Evolutionary conservation across 1,139 yeast species (phyloP), one percentile per base, ranked within the genome.

Genomic region (Magnusiomyces tetraspermus): DNA sequence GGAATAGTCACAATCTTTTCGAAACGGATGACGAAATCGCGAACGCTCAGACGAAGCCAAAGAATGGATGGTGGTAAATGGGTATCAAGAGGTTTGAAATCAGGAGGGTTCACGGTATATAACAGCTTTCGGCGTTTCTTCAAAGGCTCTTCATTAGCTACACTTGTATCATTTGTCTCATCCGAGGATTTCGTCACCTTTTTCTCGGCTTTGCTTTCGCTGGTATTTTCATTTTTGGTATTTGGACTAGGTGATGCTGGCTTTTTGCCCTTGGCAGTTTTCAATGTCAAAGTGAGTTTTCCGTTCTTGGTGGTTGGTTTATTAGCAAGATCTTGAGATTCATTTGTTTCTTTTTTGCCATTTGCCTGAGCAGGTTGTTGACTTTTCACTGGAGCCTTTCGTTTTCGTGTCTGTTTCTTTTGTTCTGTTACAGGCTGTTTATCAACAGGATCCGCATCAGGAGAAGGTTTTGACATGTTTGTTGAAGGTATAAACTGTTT

Each of bases 1-100:
- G 72, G 69, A 41, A 69, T 57, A 24, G 67, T 60, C 50, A 69
- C 67, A 31, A 67, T 61, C 52, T 63, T 62, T 54, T 70, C 72
- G 54, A 69, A 64, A 30, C 67, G 55, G 24, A 64, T 53, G 21
- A 61, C 54, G 53, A 63, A 63, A 51, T 64, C 68, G 2, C 68
- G 60, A 19, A 64, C 50, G 17, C 60, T 55, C 8, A 64, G 57
- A 44, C 60, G 56, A 13, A 53, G 55, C 67, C 67, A 63, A 4
- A 64, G 46, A 17, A 64, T 54, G 26, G 58, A 59, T 10, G 58
- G 53, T 23, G 68, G 62, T 50, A 52, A 58, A n/a, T 51, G 52
- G 17, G 63, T 53, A 21, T 58, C 58, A 19, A 64, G 51, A 13
- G 58, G 57, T 10, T 50, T 50, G 48, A 64, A 61, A 23, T 49